A percentile compares a stretch with the other conserved stretches of the same genome.
phyloP scores from a whole-genome alignment of 83 land plant species.

The Picea abies region DNA sequence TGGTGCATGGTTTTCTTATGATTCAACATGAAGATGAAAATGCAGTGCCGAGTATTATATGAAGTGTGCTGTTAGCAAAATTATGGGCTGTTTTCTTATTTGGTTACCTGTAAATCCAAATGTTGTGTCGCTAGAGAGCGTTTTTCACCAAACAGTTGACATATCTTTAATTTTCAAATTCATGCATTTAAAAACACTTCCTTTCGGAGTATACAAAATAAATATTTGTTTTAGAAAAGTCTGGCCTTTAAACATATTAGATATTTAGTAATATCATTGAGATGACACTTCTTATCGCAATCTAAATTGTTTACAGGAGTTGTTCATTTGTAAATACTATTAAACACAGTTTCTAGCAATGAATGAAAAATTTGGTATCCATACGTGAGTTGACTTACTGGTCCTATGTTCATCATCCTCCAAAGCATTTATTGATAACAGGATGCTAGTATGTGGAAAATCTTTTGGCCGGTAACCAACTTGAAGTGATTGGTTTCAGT shows the following conservation, averaged over 20 bases:
- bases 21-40: neutral
- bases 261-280: too few relatives aligned
- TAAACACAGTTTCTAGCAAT: neutral
- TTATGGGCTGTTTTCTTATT: neutral
- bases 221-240: too few relatives aligned
- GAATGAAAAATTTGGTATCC: neutral
- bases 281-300: too few relatives aligned
- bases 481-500: neutral
- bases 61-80: neutral
- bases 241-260: too few relatives aligned
- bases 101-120: neutral
- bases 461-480: neutral
- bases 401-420: neutral
- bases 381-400: neutral
- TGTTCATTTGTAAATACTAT: neutral
- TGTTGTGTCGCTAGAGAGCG: neutral
- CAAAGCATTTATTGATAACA: neutral
- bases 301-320: neutral
- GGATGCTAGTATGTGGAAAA: neutral
- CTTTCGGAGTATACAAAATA: too few relatives aligned
- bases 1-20: neutral
- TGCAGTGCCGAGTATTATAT: neutral
- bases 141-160: neutral
- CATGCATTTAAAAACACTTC: too few relatives aligned
- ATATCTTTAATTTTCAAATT: neutral